These are phyloP conservation scores for Xylaria sp. DNA, from an alignment of 495 filamentous ascomycete genomes.

Conservation along the genomic window DNA sequence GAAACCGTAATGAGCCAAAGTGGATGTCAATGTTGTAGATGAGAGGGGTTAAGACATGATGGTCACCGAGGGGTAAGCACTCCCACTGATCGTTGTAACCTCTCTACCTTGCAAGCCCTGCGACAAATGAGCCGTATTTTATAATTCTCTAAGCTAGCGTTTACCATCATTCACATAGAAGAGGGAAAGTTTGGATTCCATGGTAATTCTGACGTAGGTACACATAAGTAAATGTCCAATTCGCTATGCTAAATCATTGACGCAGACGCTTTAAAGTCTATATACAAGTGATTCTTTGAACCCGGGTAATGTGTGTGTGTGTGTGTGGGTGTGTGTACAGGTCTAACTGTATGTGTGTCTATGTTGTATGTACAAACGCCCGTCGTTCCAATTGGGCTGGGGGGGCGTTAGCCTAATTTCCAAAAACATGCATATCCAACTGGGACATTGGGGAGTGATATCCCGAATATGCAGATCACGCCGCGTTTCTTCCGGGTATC, in stretches of 20 bases:
- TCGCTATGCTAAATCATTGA: constrained; percentile 9
- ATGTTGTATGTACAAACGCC: too few species aligned
- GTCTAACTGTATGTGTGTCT: background rate
- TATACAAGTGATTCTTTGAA: background rate
- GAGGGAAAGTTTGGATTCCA: background rate
- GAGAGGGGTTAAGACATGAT: too few species aligned
- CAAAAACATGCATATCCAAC: background rate
- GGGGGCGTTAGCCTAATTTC: background rate
- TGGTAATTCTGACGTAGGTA: background rate
- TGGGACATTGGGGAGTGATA: too few species aligned
- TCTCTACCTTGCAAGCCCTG: too few species aligned
- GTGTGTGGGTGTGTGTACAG: background rate
- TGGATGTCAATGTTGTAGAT: too few species aligned
- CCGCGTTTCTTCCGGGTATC: background rate
- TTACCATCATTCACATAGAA: background rate
- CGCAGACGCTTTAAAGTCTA: background rate
- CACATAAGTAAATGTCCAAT: background rate
- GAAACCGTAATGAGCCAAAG: too few species aligned
- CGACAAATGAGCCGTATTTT: background rate
- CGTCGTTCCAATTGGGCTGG: too few species aligned
- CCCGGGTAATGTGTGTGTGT: too few species aligned
- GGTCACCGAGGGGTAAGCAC: too few species aligned
- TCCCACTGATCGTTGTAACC: too few species aligned
- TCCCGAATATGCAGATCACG: too few species aligned
- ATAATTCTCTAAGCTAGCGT: background rate